phyloP scores from a whole-genome alignment of 331 rosid genomes.

The Saraca asoca region DNA sequence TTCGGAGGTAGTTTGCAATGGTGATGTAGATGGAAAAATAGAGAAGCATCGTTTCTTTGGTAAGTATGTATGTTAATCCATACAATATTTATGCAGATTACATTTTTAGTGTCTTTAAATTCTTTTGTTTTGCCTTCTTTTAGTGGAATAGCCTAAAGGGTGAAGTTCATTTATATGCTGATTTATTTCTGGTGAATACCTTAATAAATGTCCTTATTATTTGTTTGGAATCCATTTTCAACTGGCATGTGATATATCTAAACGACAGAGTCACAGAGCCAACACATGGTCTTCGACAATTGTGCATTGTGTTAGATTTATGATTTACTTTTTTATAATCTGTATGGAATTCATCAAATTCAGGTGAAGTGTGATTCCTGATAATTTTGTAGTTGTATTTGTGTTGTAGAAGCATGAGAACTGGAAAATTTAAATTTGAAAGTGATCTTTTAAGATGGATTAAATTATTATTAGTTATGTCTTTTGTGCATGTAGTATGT shows the following conservation, averaged over 20 bases:
- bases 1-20: conserved; percentile 45
- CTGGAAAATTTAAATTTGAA: background rate
- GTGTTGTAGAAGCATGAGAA: background rate
- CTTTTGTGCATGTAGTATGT: background rate
- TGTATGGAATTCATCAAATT: background rate
- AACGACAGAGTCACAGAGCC: no score
- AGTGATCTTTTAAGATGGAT: background rate
- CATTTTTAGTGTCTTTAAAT: background rate
- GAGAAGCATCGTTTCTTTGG: conserved; percentile 54
- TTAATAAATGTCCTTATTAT: conserved; percentile 1
- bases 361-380: background rate
- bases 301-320: no score
- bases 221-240: background rate
- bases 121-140: background rate
- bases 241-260: conserved; percentile 11
- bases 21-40: conserved; percentile 50
- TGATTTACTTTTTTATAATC: no score
- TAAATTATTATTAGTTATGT: background rate
- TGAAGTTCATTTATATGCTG: no score
- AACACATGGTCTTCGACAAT: no score
- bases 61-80: conserved; percentile 43
- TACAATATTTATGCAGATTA: conserved; percentile 1
- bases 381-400: background rate
- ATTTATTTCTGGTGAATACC: background rate
- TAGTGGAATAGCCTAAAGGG: background rate